Evolutionary conservation across 2,329 filamentous ascomycete genomes (phyloP), one percentile per base, ranked within the genome.

Genomic region (Calonectria hawksworthii): DNA sequence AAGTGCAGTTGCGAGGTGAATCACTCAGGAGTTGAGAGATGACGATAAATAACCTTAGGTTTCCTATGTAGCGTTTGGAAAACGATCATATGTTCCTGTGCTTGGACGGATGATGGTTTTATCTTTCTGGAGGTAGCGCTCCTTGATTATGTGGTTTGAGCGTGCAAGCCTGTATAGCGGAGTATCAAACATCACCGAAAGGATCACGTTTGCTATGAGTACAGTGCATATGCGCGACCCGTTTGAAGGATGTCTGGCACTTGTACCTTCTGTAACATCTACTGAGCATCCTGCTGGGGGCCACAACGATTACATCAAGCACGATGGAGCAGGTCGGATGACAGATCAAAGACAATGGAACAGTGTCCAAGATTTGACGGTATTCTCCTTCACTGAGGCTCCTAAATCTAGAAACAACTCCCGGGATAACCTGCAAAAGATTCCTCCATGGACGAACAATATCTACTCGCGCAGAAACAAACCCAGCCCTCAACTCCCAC

Each of bases 351-450:
- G n/a, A 36, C 32, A 61, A 5, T 18, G 32, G 64, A 63, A 50
- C n/a, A 26, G 8, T 41, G 38, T 38, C 11, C 32, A 32, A 65
- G 23, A 71, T 44, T 56, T 41, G 32, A 61, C 72, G 47, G 66
- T 67, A 56, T 59, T 74, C 72, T 64, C 71, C 54, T 71, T 54
- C 63, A 56, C 66, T 63, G 51, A 64, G 51, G 64, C 44, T 67
- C 74, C 75, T 63, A 41, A 69, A 74, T 68, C 73, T 66, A 72
- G 73, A 76, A 61, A 70, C 65, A 77, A 79, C 79, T 74, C 77
- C 77, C 73, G 26, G 50, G 59, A 73, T 69, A 74, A 44, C 51
- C 66, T 72, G 74, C 71, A 73, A 75, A 72, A 54, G 41, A 63
- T 63, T 72, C 67, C 41, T 77, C 63, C 75, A 61, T 47, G 47